Conservation (phyloP, 2,329 filamentous ascomycete species). For the Thyridium curvatum region DNA sequence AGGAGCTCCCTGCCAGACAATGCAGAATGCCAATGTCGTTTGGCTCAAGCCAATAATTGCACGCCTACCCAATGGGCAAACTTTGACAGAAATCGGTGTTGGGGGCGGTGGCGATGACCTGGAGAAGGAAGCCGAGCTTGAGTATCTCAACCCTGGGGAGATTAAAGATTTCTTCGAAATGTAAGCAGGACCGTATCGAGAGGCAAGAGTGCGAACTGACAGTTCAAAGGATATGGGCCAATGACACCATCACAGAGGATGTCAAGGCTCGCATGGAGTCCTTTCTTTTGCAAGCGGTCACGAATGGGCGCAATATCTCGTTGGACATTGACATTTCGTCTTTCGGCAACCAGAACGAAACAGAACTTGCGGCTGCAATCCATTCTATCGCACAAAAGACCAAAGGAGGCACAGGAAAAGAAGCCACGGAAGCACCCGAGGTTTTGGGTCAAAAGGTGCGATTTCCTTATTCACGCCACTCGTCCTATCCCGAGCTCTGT, state of each 20-base stretch:
- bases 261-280: conserved; percentile 14
- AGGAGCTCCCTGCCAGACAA: conserved; percentile 52
- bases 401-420: conserved; percentile 5
- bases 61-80: conserved; percentile 49
- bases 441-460: conserved; percentile 35
- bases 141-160: conserved; percentile 36
- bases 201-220: no score
- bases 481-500: conserved; percentile 76
- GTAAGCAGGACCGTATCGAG: conserved; percentile 22
- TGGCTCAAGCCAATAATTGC: conserved; percentile 75
- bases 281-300: conserved; percentile 9
- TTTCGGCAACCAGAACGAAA: conserved; percentile 20
- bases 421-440: not conserved
- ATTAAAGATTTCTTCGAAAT: conserved; percentile 15
- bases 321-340: conserved; percentile 21
- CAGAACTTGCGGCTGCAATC: conserved; percentile 15
- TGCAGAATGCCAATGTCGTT: conserved; percentile 47
- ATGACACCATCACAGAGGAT: conserved; percentile 9
- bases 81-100: conserved; percentile 67
- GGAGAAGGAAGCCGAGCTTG: conserved; percentile 60
- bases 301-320: conserved; percentile 22
- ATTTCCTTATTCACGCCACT: conserved; percentile 88
- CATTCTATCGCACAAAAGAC: conserved; percentile 15
- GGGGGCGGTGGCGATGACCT: conserved; percentile 77
- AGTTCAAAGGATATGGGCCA: conserved; percentile 13